These are phyloP conservation scores for Aspergillus glaucus DNA, from an alignment of 2,329 filamentous ascomycete species.

Conservation along the genomic window DNA sequence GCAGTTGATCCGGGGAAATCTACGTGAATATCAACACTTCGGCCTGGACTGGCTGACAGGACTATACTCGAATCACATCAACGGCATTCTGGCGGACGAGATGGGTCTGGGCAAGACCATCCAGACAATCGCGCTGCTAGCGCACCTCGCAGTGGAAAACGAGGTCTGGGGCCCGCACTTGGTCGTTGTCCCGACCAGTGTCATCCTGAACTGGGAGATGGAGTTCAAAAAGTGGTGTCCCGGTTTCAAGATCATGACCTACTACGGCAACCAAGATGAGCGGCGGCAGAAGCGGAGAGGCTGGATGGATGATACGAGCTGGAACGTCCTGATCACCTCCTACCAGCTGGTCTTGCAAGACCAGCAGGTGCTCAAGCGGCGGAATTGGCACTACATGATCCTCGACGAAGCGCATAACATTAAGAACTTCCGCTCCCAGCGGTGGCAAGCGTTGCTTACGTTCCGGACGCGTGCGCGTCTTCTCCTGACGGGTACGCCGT, in stretches of 20 bases:
- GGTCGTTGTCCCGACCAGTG: conserved; percentile 93
- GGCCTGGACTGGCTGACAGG: conserved; percentile 97
- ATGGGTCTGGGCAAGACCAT: conserved; percentile 99
- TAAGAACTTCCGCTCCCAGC: conserved; percentile 97
- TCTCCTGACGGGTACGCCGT: conserved; percentile 83
- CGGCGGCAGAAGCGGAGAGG: conserved; percentile 83
- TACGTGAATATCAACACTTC: conserved; percentile 93
- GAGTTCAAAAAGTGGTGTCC: conserved; percentile 99
- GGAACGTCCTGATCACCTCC: conserved; percentile 97
- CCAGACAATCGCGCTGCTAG: conserved; percentile 89
- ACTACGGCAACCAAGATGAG: conserved; percentile 92
- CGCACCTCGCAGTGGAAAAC: conserved; percentile 83
- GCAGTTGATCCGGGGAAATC: conserved; percentile 74
- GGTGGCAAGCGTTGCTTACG: conserved; percentile 90
- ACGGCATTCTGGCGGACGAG: conserved; percentile 93
- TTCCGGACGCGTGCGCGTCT: conserved; percentile 87
- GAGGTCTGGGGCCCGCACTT: conserved; percentile 94
- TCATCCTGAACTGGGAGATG: conserved; percentile 99
- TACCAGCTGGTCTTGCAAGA: conserved; percentile 96
- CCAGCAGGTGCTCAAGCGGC: conserved; percentile 84
- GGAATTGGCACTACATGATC: conserved; percentile 96
- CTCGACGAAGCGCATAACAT: conserved; percentile 98
- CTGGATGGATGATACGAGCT: conserved; percentile 88
- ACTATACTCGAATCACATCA: conserved; percentile 84
- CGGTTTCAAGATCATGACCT: conserved; percentile 94